Evolutionary conservation across 169 alveolate genomes (phyloP).

Genomic region (Plasmodium malariae): DNA sequence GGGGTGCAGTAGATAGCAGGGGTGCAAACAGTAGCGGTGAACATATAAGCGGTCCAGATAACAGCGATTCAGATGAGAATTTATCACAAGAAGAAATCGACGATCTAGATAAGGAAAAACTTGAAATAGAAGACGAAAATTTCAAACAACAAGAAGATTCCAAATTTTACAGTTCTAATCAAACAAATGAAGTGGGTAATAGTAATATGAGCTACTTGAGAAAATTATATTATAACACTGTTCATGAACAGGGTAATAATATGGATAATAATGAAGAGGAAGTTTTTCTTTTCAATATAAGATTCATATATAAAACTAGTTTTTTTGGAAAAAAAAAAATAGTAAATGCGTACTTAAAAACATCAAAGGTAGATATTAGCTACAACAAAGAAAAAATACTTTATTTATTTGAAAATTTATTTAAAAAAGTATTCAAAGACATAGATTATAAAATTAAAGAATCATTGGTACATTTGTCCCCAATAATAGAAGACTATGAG

Average conservation of each 20-base stretch:
- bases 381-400: slow-evolving; percentile 32
- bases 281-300: slow-evolving; percentile 4
- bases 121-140: background rate
- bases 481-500: slow-evolving; percentile 9
- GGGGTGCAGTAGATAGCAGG: background rate
- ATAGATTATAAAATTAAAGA: slow-evolving; percentile 39
- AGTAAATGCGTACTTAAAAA: slow-evolving; percentile 63
- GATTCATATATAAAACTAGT: slow-evolving; percentile 50
- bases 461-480: slow-evolving; percentile 23
- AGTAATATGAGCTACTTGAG: slow-evolving; percentile 22
- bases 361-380: slow-evolving; percentile 15
- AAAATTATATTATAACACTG: slow-evolving; percentile 26
- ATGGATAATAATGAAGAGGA: background rate
- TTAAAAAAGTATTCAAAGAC: slow-evolving; percentile 38
- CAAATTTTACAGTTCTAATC: background rate
- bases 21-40: background rate
- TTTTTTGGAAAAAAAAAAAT: slow-evolving; percentile 18
- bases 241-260: background rate
- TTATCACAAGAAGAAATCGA: too few species aligned
- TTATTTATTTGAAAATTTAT: slow-evolving; percentile 17
- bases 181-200: background rate
- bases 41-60: background rate
- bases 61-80: too few species aligned
- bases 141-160: background rate
- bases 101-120: too few species aligned